Evolutionary conservation across 148 eudicot genomes (phyloP).

Genomic region (Rhododendron griersonianum): DNA sequence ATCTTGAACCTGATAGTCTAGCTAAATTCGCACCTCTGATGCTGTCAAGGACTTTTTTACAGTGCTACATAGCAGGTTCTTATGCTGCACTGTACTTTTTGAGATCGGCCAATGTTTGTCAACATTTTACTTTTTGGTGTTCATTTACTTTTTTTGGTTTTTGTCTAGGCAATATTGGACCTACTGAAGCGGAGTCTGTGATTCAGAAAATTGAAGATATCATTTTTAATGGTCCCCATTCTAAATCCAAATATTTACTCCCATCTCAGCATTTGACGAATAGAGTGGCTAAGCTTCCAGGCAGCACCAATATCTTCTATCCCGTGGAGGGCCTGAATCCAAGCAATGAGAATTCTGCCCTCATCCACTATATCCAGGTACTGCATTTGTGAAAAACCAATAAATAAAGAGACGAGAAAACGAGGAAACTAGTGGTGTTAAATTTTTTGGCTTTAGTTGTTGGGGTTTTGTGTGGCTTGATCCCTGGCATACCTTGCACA

Average conservation of each 20-base stretch:
- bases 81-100: not conserved
- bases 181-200: slow-evolving; percentile 60
- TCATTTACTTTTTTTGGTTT: not conserved
- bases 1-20: slow-evolving; percentile 50
- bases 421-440: not conserved
- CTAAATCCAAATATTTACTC: slow-evolving; percentile 53
- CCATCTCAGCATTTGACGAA: slow-evolving; percentile 67
- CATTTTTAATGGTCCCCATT: slow-evolving; percentile 44
- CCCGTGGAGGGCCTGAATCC: slow-evolving; percentile 70
- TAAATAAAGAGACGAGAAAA: not conserved
- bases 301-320: slow-evolving; percentile 44
- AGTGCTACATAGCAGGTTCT: slow-evolving; percentile 74
- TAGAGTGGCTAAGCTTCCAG: slow-evolving; percentile 63
- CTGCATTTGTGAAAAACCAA: not conserved
- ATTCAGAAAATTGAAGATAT: slow-evolving; percentile 54
- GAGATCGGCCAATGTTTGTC: not conserved
- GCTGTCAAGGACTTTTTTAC: slow-evolving; percentile 67
- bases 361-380: slow-evolving; percentile 86
- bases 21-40: slow-evolving; percentile 55
- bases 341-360: slow-evolving; percentile 78
- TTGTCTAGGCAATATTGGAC: slow-evolving; percentile 56
- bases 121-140: not conserved
- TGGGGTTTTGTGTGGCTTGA: not conserved
- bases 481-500: not conserved
- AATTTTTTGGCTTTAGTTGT: not conserved